Evolutionary conservation across 1,139 yeast genomes (phyloP), one percentile per base, ranked within the genome.

Genomic region (Lodderomyces margitis): DNA sequence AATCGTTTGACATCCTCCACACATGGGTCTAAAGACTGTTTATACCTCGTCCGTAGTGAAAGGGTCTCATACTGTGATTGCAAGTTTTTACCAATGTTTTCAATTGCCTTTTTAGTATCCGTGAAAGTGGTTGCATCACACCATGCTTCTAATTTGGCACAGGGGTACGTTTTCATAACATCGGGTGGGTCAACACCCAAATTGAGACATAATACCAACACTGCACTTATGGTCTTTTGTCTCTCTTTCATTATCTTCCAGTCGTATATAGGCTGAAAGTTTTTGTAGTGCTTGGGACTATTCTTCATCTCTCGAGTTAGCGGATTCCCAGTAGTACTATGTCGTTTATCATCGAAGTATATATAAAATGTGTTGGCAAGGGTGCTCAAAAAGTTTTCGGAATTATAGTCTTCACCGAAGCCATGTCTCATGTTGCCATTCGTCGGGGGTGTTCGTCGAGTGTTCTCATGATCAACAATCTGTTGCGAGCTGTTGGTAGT

Each of bases 181-280:
- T 94, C 98, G 1, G 99, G 98, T 3, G 99, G 98, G 52, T 92
- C 98, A 2, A 92, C 97, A 4, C 98, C 98, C 38, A 92, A 68
- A 57, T 94, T 92, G 34, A 92, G 70, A 59, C 99, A 92, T 38
- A 92, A 66, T 40, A 92, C 91, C 21, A 92, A 69, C 11, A 96
- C 97, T 0, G 98, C 98, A 46, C 87, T 82, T n/a, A 91, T 89
- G 1, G 99, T 94, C 58, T 91, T 85, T 57, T 87, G 96, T 34
- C 96, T 78, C 54, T 89, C 96, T 49, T 84, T 81, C 75, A 88
- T 86, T 25, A 82, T 77, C 52, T 94, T 86, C 98, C 98, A 92
- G 56, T 92, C 98, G 4, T 80, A 66, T 5, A 84, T 83, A 3
- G 87, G 85, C 56, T 83, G 87, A 58, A 80, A 82, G 47, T 75